phyloP scores from a whole-genome alignment of 2,329 filamentous ascomycete species.

The Hortaea werneckii region DNA sequence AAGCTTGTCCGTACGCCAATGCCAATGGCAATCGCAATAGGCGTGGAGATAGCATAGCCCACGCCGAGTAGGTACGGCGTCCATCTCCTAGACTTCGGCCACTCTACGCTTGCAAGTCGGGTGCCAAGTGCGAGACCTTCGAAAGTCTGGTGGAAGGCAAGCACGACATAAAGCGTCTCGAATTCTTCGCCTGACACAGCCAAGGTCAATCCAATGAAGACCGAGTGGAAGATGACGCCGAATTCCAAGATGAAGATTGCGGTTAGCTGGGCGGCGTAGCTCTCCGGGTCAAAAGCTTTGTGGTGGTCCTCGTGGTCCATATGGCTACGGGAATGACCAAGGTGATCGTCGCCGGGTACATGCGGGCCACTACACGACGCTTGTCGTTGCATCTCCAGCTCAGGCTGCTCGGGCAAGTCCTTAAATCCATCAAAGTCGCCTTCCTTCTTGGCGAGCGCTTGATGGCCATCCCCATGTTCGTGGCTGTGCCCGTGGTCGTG shows the following conservation, averaged over 20 bases:
- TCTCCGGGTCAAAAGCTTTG: constrained; percentile 34
- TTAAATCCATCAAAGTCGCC: neutral
- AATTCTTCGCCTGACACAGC: constrained; percentile 53
- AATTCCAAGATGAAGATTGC: constrained; percentile 91
- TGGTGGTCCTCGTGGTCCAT: constrained; percentile 32
- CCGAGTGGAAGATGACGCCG: constrained; percentile 82
- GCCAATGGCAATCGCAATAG: constrained; percentile 74
- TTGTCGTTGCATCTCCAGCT: constrained; percentile 6
- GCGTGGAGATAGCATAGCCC: constrained; percentile 69
- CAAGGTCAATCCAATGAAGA: constrained; percentile 82
- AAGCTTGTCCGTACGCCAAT: constrained; percentile 59
- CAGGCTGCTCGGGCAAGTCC: neutral
- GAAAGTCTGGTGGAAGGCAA: constrained; percentile 86
- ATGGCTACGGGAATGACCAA: constrained; percentile 64
- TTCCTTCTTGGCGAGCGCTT: neutral
- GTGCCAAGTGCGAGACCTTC: constrained; percentile 88
- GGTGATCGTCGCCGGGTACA: constrained; percentile 65
- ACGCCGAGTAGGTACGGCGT: constrained; percentile 69
- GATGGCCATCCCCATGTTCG: neutral
- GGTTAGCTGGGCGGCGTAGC: constrained; percentile 69
- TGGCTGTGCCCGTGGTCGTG: constrained; percentile 36
- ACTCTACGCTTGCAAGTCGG: constrained; percentile 65
- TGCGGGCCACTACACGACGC: constrained; percentile 34
- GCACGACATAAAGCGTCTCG: constrained; percentile 52
- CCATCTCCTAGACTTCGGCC: constrained; percentile 60